A percentile compares a stretch with the other conserved stretches of the same genome.
These are phyloP conservation scores for Rhizophora apiculata DNA, from an alignment of 345 rosid species.

Conservation along the genomic window DNA sequence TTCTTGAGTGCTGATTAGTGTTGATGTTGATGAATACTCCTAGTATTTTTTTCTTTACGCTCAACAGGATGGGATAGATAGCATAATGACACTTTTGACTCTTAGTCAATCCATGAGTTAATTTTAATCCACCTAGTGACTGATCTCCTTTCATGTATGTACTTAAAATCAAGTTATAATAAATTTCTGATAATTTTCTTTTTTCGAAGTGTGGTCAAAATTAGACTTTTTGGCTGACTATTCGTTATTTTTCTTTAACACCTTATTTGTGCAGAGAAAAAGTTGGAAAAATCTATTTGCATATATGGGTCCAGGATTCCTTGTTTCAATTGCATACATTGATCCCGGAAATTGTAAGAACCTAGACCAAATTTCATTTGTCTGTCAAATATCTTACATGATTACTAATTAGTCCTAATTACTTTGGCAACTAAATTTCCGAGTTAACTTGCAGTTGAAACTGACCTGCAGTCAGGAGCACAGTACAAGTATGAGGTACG, in stretches of 20 bases:
- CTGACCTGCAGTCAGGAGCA: conserved; percentile 95
- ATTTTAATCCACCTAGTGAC: no score
- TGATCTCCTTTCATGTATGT: no score
- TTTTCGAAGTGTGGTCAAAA: no score
- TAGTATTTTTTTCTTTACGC: no score
- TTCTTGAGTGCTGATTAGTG: no score
- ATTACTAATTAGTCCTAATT: background rate
- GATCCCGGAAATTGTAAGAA: conserved; percentile 96
- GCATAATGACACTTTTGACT: no score
- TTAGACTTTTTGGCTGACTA: background rate
- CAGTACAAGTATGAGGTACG: conserved; percentile 71
- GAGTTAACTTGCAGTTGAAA: conserved; percentile 64
- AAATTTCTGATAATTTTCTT: no score
- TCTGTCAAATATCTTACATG: conserved; percentile 4
- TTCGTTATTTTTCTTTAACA: background rate
- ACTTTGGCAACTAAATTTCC: conserved; percentile 19
- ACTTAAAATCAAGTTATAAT: no score
- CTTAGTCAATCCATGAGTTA: no score
- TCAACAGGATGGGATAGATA: no score
- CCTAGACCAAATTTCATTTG: background rate
- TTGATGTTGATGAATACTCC: no score
- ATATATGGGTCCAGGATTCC: conserved; percentile 94
- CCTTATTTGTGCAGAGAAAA: conserved; percentile 51
- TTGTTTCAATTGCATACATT: conserved; percentile 90
- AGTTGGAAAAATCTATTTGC: conserved; percentile 94